Conservation (phyloP, 805 yeast genomes). For the Starmerella apis region DNA sequence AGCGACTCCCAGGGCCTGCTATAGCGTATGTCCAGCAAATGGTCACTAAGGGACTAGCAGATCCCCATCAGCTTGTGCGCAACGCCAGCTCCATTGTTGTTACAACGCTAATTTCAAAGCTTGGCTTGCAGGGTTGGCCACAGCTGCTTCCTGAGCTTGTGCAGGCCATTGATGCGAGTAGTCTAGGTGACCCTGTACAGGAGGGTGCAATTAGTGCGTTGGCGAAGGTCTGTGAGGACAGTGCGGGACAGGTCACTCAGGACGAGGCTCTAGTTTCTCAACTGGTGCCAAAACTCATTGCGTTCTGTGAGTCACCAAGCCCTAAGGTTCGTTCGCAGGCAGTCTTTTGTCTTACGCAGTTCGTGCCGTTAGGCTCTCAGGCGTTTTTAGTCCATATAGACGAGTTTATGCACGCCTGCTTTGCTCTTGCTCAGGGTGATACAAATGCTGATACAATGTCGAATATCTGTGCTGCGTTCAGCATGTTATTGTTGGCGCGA, state of each 20-base stretch:
- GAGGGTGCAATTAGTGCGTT: constrained; percentile 77
- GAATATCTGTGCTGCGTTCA: constrained; percentile 68
- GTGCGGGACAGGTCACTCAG: constrained; percentile 51
- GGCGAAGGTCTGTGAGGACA: constrained; percentile 84
- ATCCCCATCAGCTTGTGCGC: constrained; percentile 51
- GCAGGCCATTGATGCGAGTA: constrained; percentile 44
- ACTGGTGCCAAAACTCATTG: constrained; percentile 56
- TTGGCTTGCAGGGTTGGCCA: constrained; percentile 68
- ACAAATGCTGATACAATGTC: constrained; percentile 50
- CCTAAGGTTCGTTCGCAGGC: constrained; percentile 48
- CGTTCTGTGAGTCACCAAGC: constrained; percentile 35
- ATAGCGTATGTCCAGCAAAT: constrained; percentile 39
- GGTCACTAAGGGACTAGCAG: constrained; percentile 42
- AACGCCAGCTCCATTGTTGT: constrained; percentile 87
- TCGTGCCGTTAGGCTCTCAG: constrained; percentile 60
- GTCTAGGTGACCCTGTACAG: constrained; percentile 34
- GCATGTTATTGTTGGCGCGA: constrained; percentile 56
- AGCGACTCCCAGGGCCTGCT: constrained; percentile 31
- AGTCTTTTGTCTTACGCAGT: constrained; percentile 64
- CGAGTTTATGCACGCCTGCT: constrained; percentile 51
- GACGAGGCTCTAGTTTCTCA: constrained; percentile 46
- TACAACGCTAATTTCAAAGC: constrained; percentile 61
- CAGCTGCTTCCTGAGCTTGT: constrained; percentile 57
- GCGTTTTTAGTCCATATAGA: constrained; percentile 56
- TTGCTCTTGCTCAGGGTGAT: constrained; percentile 53